phyloP scores from a whole-genome alignment of 2,329 filamentous ascomycete species.

The Colletotrichum theobromicola region DNA sequence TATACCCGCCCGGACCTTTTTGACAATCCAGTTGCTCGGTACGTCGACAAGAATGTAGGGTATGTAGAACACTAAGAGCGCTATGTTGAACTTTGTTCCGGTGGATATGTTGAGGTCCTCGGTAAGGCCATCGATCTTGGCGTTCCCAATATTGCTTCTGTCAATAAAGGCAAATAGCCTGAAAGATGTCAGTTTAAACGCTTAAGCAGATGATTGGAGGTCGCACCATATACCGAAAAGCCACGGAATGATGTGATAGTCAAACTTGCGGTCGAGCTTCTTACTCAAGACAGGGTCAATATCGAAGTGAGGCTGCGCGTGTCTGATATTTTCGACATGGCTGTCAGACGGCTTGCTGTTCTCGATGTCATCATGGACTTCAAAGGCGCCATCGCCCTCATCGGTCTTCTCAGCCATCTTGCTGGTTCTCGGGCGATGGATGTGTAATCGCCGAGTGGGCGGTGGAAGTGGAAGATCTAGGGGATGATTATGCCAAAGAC shows the following conservation, averaged over 20 bases:
- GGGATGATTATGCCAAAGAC: not conserved
- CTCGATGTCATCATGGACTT: not conserved
- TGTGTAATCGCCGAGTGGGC: not conserved
- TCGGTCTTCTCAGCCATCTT: not conserved
- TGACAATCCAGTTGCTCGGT: slow-evolving; percentile 69
- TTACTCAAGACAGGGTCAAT: slow-evolving; percentile 18
- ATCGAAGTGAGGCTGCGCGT: slow-evolving; percentile 9
- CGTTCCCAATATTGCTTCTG: slow-evolving; percentile 53
- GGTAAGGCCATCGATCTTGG: slow-evolving; percentile 48
- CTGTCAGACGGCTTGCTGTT: slow-evolving; percentile 2
- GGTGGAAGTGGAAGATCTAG: not conserved
- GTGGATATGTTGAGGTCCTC: slow-evolving; percentile 51
- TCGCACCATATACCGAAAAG: not conserved
- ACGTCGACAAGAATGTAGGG: slow-evolving; percentile 71
- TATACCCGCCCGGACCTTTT: slow-evolving; percentile 64
- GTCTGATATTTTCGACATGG: not conserved
- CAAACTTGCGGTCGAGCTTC: slow-evolving; percentile 29
- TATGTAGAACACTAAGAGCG: slow-evolving; percentile 69
- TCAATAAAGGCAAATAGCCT: slow-evolving; percentile 60
- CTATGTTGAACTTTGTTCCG: slow-evolving; percentile 64
- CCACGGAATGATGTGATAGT: slow-evolving; percentile 20
- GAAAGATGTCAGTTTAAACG: not conserved
- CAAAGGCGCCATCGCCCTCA: not conserved
- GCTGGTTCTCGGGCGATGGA: not conserved
- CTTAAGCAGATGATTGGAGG: not conserved